Evolutionary conservation across 805 yeast genomes (phyloP).

Genomic region (Starmera quercuum): DNA sequence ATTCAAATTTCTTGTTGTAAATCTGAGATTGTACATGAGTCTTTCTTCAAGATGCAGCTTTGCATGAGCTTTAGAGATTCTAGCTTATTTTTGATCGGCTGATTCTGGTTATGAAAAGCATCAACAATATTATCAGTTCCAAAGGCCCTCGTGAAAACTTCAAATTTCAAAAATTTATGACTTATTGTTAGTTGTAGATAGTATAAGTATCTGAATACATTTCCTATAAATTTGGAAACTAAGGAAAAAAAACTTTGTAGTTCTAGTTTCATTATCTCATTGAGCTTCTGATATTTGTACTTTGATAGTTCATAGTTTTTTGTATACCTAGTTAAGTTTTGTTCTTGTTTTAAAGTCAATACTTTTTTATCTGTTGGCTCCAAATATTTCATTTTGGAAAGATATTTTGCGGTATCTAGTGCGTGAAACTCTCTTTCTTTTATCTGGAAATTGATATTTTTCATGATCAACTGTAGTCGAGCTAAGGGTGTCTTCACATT

Average conservation of each 20-base stretch:
- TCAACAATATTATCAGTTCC: too few species aligned
- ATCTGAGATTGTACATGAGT: too few species aligned
- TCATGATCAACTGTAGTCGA: slow-evolving; percentile 9
- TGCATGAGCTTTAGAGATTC: too few species aligned
- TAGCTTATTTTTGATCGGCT: too few species aligned
- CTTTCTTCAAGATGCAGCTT: too few species aligned
- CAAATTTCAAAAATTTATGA: slow-evolving; percentile 23
- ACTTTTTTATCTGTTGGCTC: slow-evolving; percentile 18
- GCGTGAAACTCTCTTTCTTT: slow-evolving; percentile 26
- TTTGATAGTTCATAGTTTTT: slow-evolving; percentile 22
- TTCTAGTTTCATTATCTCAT: slow-evolving; percentile 34
- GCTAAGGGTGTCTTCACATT: slow-evolving; percentile 18
- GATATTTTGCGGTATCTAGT: slow-evolving; percentile 30
- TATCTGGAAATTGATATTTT: slow-evolving; percentile 21
- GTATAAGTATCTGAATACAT: slow-evolving; percentile 25
- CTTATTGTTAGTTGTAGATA: slow-evolving; percentile 29
- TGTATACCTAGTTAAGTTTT: slow-evolving; percentile 23
- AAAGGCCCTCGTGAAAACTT: too few species aligned
- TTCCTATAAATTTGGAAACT: slow-evolving; percentile 21
- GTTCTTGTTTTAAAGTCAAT: slow-evolving; percentile 31
- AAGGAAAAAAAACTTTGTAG: slow-evolving; percentile 35
- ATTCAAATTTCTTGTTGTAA: too few species aligned
- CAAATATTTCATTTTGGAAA: slow-evolving; percentile 15
- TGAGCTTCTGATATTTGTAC: slow-evolving; percentile 29
- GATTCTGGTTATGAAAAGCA: too few species aligned